Base-by-base conservation (phyloP, 108 stramenopile genomes). In the Skeletonema grethae region DNA sequence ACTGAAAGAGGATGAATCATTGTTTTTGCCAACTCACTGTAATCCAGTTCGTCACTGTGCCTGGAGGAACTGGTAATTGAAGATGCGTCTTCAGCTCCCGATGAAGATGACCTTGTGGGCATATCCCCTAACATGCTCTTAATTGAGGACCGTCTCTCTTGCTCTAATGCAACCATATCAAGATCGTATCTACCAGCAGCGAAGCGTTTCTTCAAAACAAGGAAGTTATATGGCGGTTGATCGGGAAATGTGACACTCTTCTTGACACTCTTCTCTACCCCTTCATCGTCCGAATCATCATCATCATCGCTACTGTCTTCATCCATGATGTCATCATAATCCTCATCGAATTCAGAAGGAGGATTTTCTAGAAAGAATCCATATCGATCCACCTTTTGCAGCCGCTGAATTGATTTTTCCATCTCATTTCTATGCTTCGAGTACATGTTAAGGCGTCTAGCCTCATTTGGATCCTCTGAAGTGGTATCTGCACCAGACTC, bases 351-450 rank as follows among this genome's bases (percentile, higher is more conserved):
- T 46, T 87, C 85, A 12, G 83, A 63, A 63, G 92, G 92, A 39
- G 83, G 79, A 10, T 80, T 69, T 12, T 83, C 87, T 6, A 78
- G 76, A 69, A 94, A 94, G 65, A 84, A 91, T 41, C 80, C 77
- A 61, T 84, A 94, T 24, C 73, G 69, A 77, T 94, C 93, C 57
- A 82, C 46, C 75, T 91, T 94, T 69, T 94, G 85, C 18, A 94
- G 63, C 56, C 90, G 79, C 11, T 12, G 43, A 12, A 91, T 22
- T 20, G 62, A 76, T 11, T 89, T 73, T 72, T 94, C 93, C 76
- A 94, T 88, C 69, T 91, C 93, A 38, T 84, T 70, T 18, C 83
- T 81, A 64, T 94, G 93, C 41, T 76, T 75, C 53, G 75, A 75
- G 50, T 84, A 91, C 70, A 94, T 32, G 45, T 85, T 77, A 1